Base-by-base conservation (phyloP, 169 alveolate genomes). In the Plasmodium relictum region DNA sequence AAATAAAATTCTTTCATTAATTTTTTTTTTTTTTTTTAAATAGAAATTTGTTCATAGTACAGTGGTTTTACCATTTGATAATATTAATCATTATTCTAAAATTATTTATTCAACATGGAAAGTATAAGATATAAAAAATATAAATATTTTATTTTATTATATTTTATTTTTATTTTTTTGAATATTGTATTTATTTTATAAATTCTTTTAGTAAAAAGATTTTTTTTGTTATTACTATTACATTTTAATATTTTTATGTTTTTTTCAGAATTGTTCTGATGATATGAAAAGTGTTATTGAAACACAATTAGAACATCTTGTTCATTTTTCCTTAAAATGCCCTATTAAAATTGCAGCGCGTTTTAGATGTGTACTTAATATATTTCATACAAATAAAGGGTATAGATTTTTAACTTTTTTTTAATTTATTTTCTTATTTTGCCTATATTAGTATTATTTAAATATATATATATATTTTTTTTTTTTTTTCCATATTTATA, bases 321-420 rank as follows among this genome's bases (percentile, higher is more conserved):
- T 70, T 3, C 58, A 85, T 22, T 56, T 59, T 48, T 45, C 92
- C 58, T 37, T 85, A 70, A 85, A 85, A 20, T 85, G 87, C 42
- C 87, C 92, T 2, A 58, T 85, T 54, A 85, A 85, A 52, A 48
- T 85, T 7, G 92, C 92, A 6, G 65, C 92, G 1, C 87, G 88
- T 58, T 85, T 85, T 41, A 85, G 92, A 41, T 22, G 41, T 16
- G 26, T 69, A n/a, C 87, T 85, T 0, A 58, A 44, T 16, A 70
- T 70, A 24, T 85, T 85, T 73, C 87, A 85, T 39, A 58, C 69
- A 48, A 85, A 85, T 59, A 85, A 85, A 72, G 92, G 92, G 92
- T 85, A 85, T 42, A 45, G 10, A 16, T 10, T 52, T 6, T 16
- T 6, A 70, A n/a, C 5, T 6, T 10, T 3, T 8, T 24, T 6